Base-by-base conservation (phyloP, 2,329 filamentous ascomycete genomes). In the Uncinocarpus reesii region DNA sequence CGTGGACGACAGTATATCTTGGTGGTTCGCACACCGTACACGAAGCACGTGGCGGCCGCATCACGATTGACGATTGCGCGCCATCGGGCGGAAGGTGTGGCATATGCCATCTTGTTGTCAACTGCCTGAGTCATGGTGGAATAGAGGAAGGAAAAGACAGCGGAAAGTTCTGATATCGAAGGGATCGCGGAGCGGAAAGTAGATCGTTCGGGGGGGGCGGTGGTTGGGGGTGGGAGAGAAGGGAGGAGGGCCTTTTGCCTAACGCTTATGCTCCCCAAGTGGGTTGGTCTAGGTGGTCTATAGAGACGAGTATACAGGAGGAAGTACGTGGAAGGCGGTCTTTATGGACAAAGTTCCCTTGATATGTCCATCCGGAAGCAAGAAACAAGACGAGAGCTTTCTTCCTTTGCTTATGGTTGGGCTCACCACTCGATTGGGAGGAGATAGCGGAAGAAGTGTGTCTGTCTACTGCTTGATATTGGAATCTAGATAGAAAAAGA, bases 1-100 rank as follows among this genome's bases (percentile, higher is more conserved):
- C 69, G 74, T 1, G 75, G 74, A 1, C 75, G 70, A 56, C 76
- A 79, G 59, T 75, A 79, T 43, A 78, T 76, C 37, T 65, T 68
- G 2, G 76, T 79, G 0, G 74, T 74, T 46, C 68, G 67, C n/a
- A 79, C 75, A 15, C 65, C 70, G 63, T 79, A 79, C 52, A 79
- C 67, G 60, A 79, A 79, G 24, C 62, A 61, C 44, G 69, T 66
- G 16, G 69, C 67, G 16, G 62, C 59, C 23, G 65, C 46, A 51
- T 75, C 68, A 42, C 73, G 69, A 47, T 60, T 63, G 40, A 65
- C 62, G 36, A 75, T 62, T 49, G 73, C 73, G 55, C 62, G 60
- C 68, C 68, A 69, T 51, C 69, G 62, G 40, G 59, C 53, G 40
- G 64, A 71, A 51, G 70, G 68, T 0, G 55, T 66, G 50, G 55